phyloP scores from a whole-genome alignment of 1,139 yeast genomes.

The Yamadazyma songkhlaensis region DNA sequence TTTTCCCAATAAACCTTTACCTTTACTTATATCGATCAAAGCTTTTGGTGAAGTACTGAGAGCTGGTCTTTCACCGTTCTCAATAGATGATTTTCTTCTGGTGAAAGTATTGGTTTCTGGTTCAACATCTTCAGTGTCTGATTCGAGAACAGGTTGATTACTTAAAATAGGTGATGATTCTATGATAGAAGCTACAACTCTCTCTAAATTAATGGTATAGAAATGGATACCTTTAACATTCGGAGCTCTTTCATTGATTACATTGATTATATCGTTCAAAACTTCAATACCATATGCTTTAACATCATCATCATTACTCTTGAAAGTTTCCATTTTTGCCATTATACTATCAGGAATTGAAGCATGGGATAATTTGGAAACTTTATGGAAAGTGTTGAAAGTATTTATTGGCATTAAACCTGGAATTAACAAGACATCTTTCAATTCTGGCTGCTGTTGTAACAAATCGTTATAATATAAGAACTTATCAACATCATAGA shows the following conservation, averaged over 20 bases:
- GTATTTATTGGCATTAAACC: conserved; percentile 98
- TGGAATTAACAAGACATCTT: conserved; percentile 66
- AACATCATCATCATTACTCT: conserved; percentile 79
- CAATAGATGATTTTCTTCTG: conserved; percentile 45
- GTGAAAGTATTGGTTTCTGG: neutral
- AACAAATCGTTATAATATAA: conserved; percentile 36
- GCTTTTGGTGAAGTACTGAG: conserved; percentile 27
- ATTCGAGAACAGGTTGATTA: conserved; percentile 31
- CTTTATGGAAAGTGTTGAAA: conserved; percentile 78
- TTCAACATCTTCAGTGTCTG: conserved; percentile 32
- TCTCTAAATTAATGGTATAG: conserved; percentile 85
- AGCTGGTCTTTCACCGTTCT: conserved; percentile 37
- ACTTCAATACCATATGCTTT: conserved; percentile 81
- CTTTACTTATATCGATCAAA: conserved; percentile 74
- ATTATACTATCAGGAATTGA: conserved; percentile 57
- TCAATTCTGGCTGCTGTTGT: conserved; percentile 31
- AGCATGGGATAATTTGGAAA: conserved; percentile 88
- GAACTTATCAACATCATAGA: conserved; percentile 42
- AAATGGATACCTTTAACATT: conserved; percentile 81
- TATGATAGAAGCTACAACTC: conserved; percentile 83
- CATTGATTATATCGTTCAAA: conserved; percentile 59
- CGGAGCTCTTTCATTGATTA: conserved; percentile 50
- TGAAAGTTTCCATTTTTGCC: conserved; percentile 50
- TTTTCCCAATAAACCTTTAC: conserved; percentile 81
- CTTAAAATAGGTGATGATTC: conserved; percentile 54